Percentiles rank a stretch among this genome's conserved stretches.
phyloP scores from a whole-genome alignment of 2,329 filamentous ascomycete species.

The Fusarium coffeatum region DNA sequence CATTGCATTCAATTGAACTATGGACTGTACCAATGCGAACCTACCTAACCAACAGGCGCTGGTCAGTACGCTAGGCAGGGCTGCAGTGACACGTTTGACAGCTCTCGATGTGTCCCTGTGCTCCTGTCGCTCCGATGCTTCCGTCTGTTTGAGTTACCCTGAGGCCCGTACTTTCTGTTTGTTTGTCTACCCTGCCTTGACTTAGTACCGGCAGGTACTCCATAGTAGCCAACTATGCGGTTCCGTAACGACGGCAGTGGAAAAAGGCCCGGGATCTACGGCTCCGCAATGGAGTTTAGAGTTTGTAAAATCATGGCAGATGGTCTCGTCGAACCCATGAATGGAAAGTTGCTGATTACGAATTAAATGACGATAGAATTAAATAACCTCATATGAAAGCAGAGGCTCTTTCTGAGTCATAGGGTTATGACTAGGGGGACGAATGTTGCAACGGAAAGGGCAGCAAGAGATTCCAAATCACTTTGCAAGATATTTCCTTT shows the following conservation, averaged over 20 bases:
- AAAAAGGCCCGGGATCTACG: slow-evolving; percentile 8
- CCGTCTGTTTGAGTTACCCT: not conserved
- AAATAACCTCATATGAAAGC: not conserved
- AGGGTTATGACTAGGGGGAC: not conserved
- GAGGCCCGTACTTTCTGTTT: not conserved
- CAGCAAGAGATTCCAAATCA: not conserved
- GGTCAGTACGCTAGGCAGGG: slow-evolving; percentile 3
- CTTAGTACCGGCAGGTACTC: not conserved
- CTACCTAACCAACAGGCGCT: not conserved
- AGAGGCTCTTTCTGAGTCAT: not conserved
- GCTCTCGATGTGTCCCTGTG: slow-evolving; percentile 17
- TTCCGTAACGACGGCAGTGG: slow-evolving; percentile 7
- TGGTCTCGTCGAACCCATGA: not conserved
- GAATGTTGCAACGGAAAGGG: not conserved
- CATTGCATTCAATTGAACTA: slow-evolving; percentile 6
- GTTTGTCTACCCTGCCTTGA: not conserved
- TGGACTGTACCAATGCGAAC: not conserved
- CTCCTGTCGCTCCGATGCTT: slow-evolving; percentile 4
- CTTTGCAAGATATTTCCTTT: not conserved
- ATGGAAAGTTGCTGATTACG: not conserved
- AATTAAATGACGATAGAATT: slow-evolving; percentile 2
- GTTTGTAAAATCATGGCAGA: slow-evolving; percentile 32
- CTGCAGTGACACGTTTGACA: slow-evolving; percentile 26
- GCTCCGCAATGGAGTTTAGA: slow-evolving; percentile 20
- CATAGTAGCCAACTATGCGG: not conserved